Evolutionary conservation across 331 rosid genomes (phyloP).

Genomic region (Cydonia oblonga): DNA sequence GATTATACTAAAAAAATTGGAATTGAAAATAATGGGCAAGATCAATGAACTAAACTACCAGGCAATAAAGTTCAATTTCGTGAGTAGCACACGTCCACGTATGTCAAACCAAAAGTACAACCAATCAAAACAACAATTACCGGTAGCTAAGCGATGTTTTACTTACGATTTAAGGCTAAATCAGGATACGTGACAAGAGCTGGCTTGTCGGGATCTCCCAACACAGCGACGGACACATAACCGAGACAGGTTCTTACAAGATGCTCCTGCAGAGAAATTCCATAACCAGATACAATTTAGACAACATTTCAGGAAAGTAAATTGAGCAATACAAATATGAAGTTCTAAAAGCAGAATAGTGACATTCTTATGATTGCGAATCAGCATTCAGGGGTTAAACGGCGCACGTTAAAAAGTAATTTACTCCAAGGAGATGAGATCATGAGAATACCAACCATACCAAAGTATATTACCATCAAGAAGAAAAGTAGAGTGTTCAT

Average conservation of each 20-base stretch:
- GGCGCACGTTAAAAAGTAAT: background rate
- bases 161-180: constrained; percentile 84
- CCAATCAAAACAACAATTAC: background rate
- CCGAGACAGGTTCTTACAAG: constrained; percentile 61
- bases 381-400: background rate
- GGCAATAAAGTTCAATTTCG: background rate
- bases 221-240: constrained; percentile 59
- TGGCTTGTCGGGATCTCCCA: constrained; percentile 91
- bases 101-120: background rate
- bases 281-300: background rate
- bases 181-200: constrained; percentile 92
- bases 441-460: no score
- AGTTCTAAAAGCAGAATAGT: background rate
- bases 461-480: background rate
- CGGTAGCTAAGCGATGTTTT: background rate
- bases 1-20: background rate
- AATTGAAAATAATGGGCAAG: background rate
- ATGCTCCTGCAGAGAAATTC: constrained; percentile 59
- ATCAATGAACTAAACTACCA: background rate
- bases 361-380: background rate
- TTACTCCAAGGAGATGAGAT: background rate
- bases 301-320: constrained; percentile 8
- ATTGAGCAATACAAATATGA: no score
- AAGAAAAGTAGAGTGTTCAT: background rate
- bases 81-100: background rate